Evolutionary conservation across 371 early-diverging fungal species (phyloP), one percentile per base, ranked within the genome.

Genomic region (Apophysomyces variabilis): DNA sequence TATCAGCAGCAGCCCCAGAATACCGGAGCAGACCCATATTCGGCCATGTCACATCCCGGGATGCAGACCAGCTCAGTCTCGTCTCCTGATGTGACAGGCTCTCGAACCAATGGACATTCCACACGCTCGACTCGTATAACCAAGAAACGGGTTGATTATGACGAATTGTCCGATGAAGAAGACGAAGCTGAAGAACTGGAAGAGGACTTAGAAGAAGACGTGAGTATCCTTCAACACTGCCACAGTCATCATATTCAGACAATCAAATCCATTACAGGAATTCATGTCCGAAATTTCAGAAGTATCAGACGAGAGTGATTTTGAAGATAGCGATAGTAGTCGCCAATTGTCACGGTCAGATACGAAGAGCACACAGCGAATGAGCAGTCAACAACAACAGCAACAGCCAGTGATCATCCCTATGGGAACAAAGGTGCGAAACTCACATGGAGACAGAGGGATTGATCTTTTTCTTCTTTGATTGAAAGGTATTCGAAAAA

Each of bases 331-430:
- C 13, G 66, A 66, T 36, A 38, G 41, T 39, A 41, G 60, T 12
- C 46, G 56, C 14, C 60, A 59, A 36, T 47, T 60, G 26, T 54
- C 54, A 26, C 44, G 60, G 44, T 43, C 43, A 0, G 43, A 64
- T 37, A 7, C 65, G 4, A 69, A 61, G 43, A 72, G 64, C 59
- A 67, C 65, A 32, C 45, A 43, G 12, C 38, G 57, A 26, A 3
- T 62, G 37, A 62, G 54, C 7, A 54, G 64, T 43, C 60, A 59
- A 5, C 75, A 85, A 57, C 89, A 90, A 38, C 60, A 59, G 4
- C 75, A 85, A 57, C 89, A 90, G 37, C 71, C 85, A 9, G 91
- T 92, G 3, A 71, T 83, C 61, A 92, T 92, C 21, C 90, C 90
- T 7, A 87, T 92, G 83, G 90, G 88, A 1, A 90, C 91, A 46